Base-by-base conservation (phyloP, 441 rosid genomes). In the Populus hybrid region DNA sequence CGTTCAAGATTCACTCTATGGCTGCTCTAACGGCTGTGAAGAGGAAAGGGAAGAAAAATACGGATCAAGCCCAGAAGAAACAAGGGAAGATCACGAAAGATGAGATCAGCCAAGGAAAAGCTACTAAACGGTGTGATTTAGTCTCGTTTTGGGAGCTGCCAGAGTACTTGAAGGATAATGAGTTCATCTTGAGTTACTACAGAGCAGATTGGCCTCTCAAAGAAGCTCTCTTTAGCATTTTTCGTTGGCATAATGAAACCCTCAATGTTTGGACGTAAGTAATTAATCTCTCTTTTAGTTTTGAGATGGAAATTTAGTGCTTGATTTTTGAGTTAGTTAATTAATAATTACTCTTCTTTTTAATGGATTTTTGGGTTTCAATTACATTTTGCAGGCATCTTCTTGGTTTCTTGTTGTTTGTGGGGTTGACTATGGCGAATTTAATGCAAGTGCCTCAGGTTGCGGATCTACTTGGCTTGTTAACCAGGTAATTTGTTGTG, bases 261-360 rank as follows among this genome's bases (percentile, higher is more conserved):
- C 88, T 95, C 65, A 91, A 93, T 59, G 91, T 95, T 74, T 95
- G 99, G 99, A 88, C 99, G 99, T 95, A 74, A 20, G 93, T 80
- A 1, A 61, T 10, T 33, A 8, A 29, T 66, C 70, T 29, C 11
- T 3, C 8, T 24, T 29, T 18, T 26, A 18, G 14, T 12, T 26
- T 6, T 45, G 36, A n/a, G 9, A 18, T 3, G 20, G 4, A n/a
- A 35, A 6, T 16, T 38, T 23, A n/a, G 73, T 21, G 28, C 65
- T 63, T 69, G 14, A n/a, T 69, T 40, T 12, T 36, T 9, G 16
- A 12, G 24, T 20, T 40, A 9, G 6, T 71, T 50, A 20, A 1
- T 31, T 10, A 3, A 40, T 11, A 40, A 40, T 40, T 40, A 3
- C 3, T 36, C 7, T 67, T 28, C 8, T 18, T 23, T 28, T 33